phyloP scores from a whole-genome alignment of 345 rosid genomes.

The Noccaea caerulescens region DNA sequence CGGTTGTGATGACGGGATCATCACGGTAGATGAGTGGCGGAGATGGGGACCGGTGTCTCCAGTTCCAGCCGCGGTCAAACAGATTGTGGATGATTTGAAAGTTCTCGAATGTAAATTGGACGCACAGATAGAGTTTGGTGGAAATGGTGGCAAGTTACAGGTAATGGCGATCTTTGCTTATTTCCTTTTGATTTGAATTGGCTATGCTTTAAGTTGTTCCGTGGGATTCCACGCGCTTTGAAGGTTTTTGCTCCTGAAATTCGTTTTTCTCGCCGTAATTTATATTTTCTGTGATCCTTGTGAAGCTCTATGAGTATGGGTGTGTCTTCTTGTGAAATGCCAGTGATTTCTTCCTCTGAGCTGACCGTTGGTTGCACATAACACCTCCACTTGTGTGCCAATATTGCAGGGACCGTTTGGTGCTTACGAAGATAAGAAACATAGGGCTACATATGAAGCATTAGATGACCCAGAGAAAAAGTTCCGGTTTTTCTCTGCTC shows the following conservation, averaged over 20 bases:
- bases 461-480: conserved; percentile 78
- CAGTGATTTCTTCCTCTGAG: conserved; percentile 11
- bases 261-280: not conserved
- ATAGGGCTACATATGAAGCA: conserved; percentile 78
- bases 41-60: conserved; percentile 78
- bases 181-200: not conserved
- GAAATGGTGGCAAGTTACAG: conserved; percentile 84
- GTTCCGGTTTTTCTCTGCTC: conserved; percentile 77
- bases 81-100: conserved; percentile 72
- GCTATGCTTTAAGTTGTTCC: too few relatives aligned
- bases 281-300: not conserved
- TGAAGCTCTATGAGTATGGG: conserved; percentile 3
- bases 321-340: conserved; percentile 2
- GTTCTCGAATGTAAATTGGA: conserved; percentile 62
- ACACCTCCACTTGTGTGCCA: conserved; percentile 7
- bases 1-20: conserved; percentile 40
- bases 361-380: not conserved
- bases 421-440: conserved; percentile 85
- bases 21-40: conserved; percentile 74
- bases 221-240: too few relatives aligned
- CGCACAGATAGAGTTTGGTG: conserved; percentile 71
- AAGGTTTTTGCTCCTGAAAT: not conserved
- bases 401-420: conserved; percentile 69
- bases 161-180: conserved; percentile 41
- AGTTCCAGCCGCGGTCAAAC: conserved; percentile 66